Conservation (phyloP, 192 early-diverging fungal species). For the Backusella australiensis region DNA sequence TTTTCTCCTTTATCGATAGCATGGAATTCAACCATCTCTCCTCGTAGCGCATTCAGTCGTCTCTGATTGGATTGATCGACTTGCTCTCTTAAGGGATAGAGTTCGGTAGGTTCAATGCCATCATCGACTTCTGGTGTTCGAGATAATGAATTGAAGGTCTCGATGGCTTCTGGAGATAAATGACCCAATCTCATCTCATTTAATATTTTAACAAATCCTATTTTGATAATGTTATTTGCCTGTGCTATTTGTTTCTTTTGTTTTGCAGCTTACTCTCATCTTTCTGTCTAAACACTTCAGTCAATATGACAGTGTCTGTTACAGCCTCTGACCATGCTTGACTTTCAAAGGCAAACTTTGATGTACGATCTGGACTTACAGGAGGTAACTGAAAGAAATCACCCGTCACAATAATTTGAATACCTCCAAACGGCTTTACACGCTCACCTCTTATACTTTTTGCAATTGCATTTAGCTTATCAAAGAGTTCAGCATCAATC, state of each 20-base stretch:
- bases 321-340: slow-evolving; percentile 53
- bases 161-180: slow-evolving; percentile 53
- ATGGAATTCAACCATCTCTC: slow-evolving; percentile 43
- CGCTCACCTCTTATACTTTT: slow-evolving; percentile 40
- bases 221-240: neutral
- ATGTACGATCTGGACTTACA: slow-evolving; percentile 45
- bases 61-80: slow-evolving; percentile 72
- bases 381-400: slow-evolving; percentile 86
- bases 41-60: slow-evolving; percentile 53
- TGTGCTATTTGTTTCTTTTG: neutral
- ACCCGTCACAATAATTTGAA: slow-evolving; percentile 70
- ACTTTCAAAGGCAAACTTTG: slow-evolving; percentile 67
- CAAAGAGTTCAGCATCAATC: slow-evolving; percentile 71
- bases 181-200: slow-evolving; percentile 82
- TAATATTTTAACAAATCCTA: slow-evolving; percentile 74
- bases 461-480: slow-evolving; percentile 69
- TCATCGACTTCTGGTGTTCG: slow-evolving; percentile 55
- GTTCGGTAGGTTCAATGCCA: slow-evolving; percentile 64
- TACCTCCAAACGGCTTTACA: slow-evolving; percentile 66
- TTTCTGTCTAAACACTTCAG: slow-evolving; percentile 82
- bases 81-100: slow-evolving; percentile 67
- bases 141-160: slow-evolving; percentile 46
- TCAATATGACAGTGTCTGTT: slow-evolving; percentile 60
- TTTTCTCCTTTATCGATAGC: slow-evolving; percentile 45
- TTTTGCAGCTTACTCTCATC: slow-evolving; percentile 49